These are phyloP conservation scores for Avicennia marina DNA, from an alignment of 257 asterid species.

Conservation along the genomic window DNA sequence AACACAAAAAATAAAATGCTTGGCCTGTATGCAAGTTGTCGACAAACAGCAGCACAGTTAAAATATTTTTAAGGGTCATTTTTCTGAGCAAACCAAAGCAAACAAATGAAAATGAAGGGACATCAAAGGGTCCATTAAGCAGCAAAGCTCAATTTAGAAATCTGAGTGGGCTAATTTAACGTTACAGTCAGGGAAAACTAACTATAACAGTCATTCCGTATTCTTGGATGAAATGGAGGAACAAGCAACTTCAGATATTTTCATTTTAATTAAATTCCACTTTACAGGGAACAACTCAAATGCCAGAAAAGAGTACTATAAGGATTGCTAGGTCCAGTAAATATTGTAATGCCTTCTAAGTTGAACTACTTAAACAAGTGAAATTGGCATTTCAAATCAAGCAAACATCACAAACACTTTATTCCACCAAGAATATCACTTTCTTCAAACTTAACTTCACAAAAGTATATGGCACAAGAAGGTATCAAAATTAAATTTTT, in stretches of 20 bases:
- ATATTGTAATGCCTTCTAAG: background rate
- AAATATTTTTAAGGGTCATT: slow-evolving; percentile 1
- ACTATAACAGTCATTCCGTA: background rate
- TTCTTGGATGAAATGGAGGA: slow-evolving; percentile 1
- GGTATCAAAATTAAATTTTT: background rate
- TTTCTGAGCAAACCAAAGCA: background rate
- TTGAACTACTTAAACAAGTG: background rate
- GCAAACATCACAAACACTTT: background rate
- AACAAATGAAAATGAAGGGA: background rate
- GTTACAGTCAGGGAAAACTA: background rate
- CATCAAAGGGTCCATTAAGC: background rate
- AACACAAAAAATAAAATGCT: background rate
- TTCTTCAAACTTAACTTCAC: background rate
- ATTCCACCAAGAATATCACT: background rate
- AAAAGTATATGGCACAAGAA: background rate
- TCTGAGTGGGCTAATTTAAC: background rate
- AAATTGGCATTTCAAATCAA: background rate
- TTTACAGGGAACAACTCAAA: no score
- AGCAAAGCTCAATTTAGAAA: background rate
- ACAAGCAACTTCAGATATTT: background rate
- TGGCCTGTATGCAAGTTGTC: background rate
- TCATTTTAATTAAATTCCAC: background rate
- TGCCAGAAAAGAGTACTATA: background rate
- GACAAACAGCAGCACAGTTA: no score
- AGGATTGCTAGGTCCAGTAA: background rate